A percentile compares a stretch with the other conserved stretches of the same genome.
Evolutionary conservation across 108 stramenopile genomes (phyloP).

Genomic region (Tribonema minus): DNA sequence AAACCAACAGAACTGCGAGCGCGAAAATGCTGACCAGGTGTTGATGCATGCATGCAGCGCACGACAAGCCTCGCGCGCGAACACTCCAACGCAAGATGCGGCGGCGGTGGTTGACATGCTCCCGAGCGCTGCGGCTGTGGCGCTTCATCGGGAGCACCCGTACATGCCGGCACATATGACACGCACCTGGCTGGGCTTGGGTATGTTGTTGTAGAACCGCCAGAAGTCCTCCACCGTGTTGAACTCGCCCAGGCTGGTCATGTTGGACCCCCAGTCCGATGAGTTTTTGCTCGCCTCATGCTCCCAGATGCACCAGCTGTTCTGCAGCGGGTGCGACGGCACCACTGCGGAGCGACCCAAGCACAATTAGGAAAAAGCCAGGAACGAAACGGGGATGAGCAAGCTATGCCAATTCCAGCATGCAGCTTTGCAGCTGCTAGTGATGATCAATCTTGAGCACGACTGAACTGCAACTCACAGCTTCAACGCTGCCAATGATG

Average conservation of each 20-base stretch:
- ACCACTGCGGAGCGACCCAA: too few relatives aligned
- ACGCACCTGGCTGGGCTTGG: constrained; percentile 48
- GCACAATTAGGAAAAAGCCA: too few relatives aligned
- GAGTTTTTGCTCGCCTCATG: constrained; percentile 14
- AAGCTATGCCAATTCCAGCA: too few relatives aligned
- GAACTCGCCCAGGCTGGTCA: constrained; percentile 41
- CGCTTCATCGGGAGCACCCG: background rate
- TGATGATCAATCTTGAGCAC: too few relatives aligned
- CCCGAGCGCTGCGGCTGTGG: background rate
- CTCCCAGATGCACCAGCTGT: constrained; percentile 44
- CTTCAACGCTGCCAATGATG: too few relatives aligned
- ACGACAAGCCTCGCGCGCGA: background rate
- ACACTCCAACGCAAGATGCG: too few relatives aligned
- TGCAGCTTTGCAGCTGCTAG: too few relatives aligned
- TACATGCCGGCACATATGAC: background rate
- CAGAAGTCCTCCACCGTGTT: constrained; percentile 49
- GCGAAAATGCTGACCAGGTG: too few relatives aligned
- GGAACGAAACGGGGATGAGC: too few relatives aligned
- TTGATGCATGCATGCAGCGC: background rate
- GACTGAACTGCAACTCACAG: too few relatives aligned
- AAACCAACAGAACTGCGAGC: too few relatives aligned
- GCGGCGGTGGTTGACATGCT: too few relatives aligned
- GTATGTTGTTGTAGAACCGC: constrained; percentile 46
- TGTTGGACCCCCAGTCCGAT: constrained; percentile 37
- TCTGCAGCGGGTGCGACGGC: constrained; percentile 27